Percentiles rank a stretch among this genome's conserved stretches.
Conservation (phyloP, 208 protist species). For the Angomonas desouzai region DNA sequence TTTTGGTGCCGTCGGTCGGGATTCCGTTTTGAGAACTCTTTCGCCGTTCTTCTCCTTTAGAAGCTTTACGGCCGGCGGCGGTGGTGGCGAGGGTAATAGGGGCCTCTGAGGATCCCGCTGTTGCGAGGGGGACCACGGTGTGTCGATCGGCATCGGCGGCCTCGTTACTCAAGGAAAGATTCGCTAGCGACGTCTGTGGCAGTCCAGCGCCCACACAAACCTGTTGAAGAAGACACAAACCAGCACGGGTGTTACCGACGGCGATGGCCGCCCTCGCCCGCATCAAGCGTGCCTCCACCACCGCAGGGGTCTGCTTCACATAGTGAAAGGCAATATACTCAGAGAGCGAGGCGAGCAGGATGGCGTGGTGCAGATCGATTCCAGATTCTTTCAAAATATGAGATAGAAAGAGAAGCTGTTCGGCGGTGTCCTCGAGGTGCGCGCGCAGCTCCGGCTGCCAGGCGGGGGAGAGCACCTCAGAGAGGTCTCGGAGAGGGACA, state of each 20-base stretch:
- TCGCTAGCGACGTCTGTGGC: conserved; percentile 22
- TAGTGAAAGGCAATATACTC: conserved; percentile 60
- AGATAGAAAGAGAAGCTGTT: conserved; percentile 46
- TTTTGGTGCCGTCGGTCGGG: conserved; percentile 5
- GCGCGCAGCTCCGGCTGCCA: conserved; percentile 19
- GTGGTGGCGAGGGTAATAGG: no score
- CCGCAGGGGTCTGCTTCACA: conserved; percentile 32
- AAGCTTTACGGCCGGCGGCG: neutral
- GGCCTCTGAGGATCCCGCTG: neutral
- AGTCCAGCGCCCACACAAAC: conserved; percentile 53
- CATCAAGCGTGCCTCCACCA: conserved; percentile 58
- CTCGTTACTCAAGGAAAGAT: conserved; percentile 1
- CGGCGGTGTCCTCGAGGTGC: conserved; percentile 34
- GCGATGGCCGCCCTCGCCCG: conserved; percentile 55
- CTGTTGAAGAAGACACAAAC: conserved; percentile 45
- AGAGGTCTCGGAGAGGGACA: conserved; percentile 17
- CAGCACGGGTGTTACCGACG: conserved; percentile 46
- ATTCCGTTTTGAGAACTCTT: conserved; percentile 12
- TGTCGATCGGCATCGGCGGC: neutral
- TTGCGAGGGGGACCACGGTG: conserved; percentile 1
- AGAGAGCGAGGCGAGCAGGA: conserved; percentile 48
- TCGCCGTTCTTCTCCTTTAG: neutral
- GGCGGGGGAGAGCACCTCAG: conserved; percentile 22
- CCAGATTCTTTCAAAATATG: conserved; percentile 41
- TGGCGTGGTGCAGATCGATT: conserved; percentile 41